A percentile compares a stretch with the other conserved stretches of the same genome.
Evolutionary conservation across 2,329 filamentous ascomycete species (phyloP).

Genomic region (Colletotrichum phormii): DNA sequence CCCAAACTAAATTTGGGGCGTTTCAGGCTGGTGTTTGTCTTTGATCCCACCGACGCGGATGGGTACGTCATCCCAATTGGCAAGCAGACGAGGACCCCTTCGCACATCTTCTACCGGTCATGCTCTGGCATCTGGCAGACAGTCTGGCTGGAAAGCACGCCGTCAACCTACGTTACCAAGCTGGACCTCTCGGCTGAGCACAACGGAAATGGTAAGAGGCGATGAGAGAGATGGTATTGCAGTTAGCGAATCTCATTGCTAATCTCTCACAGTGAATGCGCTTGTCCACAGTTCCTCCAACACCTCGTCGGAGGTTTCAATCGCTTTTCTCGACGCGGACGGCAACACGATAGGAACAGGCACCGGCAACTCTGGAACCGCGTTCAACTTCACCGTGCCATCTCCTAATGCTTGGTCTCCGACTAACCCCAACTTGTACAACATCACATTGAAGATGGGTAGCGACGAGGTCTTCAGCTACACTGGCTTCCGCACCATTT

Average conservation of each 20-base stretch:
- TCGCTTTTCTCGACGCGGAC: slow-evolving; percentile 50
- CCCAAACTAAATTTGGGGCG: not conserved
- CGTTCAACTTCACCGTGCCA: slow-evolving; percentile 66
- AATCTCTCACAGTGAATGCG: slow-evolving; percentile 59
- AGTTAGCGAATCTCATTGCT: not conserved
- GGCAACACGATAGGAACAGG: slow-evolving; percentile 56
- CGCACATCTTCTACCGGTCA: slow-evolving; percentile 77
- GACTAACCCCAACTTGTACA: slow-evolving; percentile 71
- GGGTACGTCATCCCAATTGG: slow-evolving; percentile 71
- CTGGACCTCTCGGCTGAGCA: slow-evolving; percentile 70
- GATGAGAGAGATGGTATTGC: not conserved
- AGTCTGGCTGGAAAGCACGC: slow-evolving; percentile 77
- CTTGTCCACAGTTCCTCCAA: slow-evolving; percentile 61
- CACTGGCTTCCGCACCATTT: slow-evolving; percentile 76
- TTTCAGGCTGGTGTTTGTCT: slow-evolving; percentile 70
- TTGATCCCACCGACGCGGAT: slow-evolving; percentile 73
- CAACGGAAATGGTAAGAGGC: slow-evolving; percentile 59
- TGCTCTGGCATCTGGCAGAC: slow-evolving; percentile 82
- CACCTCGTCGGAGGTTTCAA: slow-evolving; percentile 47
- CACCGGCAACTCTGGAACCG: slow-evolving; percentile 57
- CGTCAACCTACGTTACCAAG: slow-evolving; percentile 65
- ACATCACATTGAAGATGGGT: slow-evolving; percentile 65
- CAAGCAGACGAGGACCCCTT: slow-evolving; percentile 69
- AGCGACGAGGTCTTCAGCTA: slow-evolving; percentile 71
- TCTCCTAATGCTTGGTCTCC: slow-evolving; percentile 74